Evolutionary conservation across 306 rosid species (phyloP).

Genomic region (Cicer bijugum): DNA sequence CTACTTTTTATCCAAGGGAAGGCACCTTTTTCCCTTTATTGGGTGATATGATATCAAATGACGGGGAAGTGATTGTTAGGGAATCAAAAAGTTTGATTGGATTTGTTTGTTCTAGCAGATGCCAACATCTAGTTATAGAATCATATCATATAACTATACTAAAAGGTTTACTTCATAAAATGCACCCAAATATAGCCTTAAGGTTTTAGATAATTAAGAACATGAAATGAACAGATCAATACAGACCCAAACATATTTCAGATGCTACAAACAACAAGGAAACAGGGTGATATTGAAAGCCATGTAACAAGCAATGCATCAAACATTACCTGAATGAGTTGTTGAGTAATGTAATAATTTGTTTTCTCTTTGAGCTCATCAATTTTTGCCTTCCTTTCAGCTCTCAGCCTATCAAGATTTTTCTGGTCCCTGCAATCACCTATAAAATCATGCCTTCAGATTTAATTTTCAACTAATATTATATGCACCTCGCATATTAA

Average conservation of each 20-base stretch:
- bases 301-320: conserved; percentile 20
- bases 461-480: conserved; percentile 20
- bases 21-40: not conserved
- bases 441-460: conserved; percentile 45
- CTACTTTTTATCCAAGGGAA: not conserved
- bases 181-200: not conserved
- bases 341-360: conserved; percentile 91
- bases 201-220: conserved; percentile 7
- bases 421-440: conserved; percentile 91
- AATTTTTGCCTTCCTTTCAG: conserved; percentile 92
- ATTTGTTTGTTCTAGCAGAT: conserved; percentile 7
- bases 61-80: not conserved
- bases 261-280: conserved; percentile 12
- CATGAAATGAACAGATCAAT: conserved; percentile 18
- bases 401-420: conserved; percentile 75
- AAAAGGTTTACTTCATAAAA: not conserved
- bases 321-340: conserved; percentile 84
- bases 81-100: conserved; percentile 16
- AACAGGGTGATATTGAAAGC: conserved; percentile 12
- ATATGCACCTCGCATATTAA: conserved; percentile 27
- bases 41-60: conserved; percentile 27
- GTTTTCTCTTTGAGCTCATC: conserved; percentile 97
- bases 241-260: conserved; percentile 13
- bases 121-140: not conserved
- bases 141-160: not conserved